These are phyloP conservation scores for Xerocomellus chrysenteron DNA, from an alignment of 768 basidiomycete genomes.

Conservation along the genomic window DNA sequence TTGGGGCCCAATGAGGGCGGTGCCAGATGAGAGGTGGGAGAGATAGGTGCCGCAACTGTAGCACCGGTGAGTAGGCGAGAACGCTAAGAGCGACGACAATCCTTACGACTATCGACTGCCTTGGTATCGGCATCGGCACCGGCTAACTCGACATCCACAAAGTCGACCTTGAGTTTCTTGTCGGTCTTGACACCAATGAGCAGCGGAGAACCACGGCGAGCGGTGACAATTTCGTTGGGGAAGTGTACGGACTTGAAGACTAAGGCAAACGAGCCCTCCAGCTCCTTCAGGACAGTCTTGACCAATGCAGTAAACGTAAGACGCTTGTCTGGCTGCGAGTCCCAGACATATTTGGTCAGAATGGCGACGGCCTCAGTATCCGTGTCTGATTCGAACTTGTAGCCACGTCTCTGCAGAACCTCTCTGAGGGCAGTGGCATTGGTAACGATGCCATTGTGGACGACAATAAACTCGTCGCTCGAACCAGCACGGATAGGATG, in stretches of 20 bases:
- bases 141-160: conserved; percentile 96
- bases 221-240: conserved; percentile 94
- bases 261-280: conserved; percentile 98
- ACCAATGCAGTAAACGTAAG: conserved; percentile 87
- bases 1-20: conserved; percentile 64
- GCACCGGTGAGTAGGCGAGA: conserved; percentile 1
- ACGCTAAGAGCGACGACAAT: background rate
- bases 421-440: conserved; percentile 85
- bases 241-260: conserved; percentile 97
- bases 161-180: conserved; percentile 99
- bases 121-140: conserved; percentile 62
- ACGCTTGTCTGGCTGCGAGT: conserved; percentile 84
- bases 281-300: conserved; percentile 95
- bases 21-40: conserved; percentile 63
- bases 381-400: conserved; percentile 91
- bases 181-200: conserved; percentile 99
- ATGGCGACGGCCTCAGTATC: conserved; percentile 98
- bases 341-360: conserved; percentile 94
- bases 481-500: conserved; percentile 90
- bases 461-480: conserved; percentile 81
- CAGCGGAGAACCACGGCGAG: conserved; percentile 95
- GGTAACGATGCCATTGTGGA: conserved; percentile 99
- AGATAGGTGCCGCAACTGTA: conserved; percentile 46
- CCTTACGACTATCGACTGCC: conserved; percentile 42
- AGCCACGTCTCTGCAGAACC: conserved; percentile 95